Conservation (phyloP, 768 basidiomycete species). For the Amanita jacksonii region DNA sequence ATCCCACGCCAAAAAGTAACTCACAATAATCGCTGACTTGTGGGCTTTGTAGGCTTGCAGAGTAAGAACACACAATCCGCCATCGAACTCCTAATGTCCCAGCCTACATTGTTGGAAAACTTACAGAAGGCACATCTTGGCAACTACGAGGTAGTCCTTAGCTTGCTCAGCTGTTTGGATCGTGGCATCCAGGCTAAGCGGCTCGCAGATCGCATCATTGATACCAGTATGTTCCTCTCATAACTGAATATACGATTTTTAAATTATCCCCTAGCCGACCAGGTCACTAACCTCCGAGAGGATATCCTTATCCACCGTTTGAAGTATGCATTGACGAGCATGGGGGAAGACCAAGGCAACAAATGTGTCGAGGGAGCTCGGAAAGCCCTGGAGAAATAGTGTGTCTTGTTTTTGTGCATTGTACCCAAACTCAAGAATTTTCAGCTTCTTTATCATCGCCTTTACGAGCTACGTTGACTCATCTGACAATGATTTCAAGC, state of each 20-base stretch:
- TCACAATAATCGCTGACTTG: neutral
- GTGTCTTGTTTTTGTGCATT: conserved; percentile 17
- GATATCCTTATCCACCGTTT: conserved; percentile 77
- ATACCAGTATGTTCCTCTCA: conserved; percentile 38
- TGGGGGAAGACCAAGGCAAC: conserved; percentile 55
- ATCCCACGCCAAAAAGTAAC: neutral
- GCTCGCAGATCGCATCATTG: conserved; percentile 85
- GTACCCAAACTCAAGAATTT: neutral
- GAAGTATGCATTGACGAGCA: conserved; percentile 74
- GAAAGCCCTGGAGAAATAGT: conserved; percentile 86
- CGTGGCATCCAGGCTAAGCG: conserved; percentile 78
- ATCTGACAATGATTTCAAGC: conserved; percentile 41
- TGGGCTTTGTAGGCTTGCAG: conserved; percentile 42
- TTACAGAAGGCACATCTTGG: conserved; percentile 87
- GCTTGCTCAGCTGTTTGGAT: conserved; percentile 88
- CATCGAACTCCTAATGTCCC: conserved; percentile 73
- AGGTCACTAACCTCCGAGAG: conserved; percentile 87
- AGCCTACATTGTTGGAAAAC: conserved; percentile 74
- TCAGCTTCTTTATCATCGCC: conserved; percentile 87
- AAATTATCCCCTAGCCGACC: conserved; percentile 51
- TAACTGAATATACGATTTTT: neutral
- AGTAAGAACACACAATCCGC: conserved; percentile 64
- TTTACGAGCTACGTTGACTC: conserved; percentile 83
- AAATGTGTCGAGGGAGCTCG: conserved; percentile 54
- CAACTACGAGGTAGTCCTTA: conserved; percentile 85